Conservation (phyloP, 1,284 basidiomycete genomes). For the Sporisorium exsertum region DNA sequence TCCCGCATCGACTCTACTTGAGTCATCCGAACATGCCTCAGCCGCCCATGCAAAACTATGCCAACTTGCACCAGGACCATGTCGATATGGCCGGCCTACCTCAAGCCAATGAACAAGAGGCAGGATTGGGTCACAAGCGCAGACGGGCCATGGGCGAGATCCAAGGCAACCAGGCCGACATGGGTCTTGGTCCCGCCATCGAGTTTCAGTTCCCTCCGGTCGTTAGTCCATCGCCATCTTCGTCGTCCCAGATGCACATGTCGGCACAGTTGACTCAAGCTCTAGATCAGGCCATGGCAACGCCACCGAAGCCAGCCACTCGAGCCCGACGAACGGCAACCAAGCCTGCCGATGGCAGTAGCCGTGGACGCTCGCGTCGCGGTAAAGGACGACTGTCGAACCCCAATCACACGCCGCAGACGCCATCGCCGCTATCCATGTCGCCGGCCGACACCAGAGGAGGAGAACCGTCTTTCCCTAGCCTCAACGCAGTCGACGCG, state of each 20-base stretch:
- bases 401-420: slow-evolving; percentile 38
- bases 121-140: slow-evolving; percentile 30
- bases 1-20: slow-evolving; percentile 19
- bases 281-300: background rate
- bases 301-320: slow-evolving; percentile 14
- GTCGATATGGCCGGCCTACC: background rate
- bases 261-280: slow-evolving; percentile 5
- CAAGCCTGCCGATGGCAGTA: slow-evolving; percentile 12
- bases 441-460: slow-evolving; percentile 29
- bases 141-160: slow-evolving; percentile 18
- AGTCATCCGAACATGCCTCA: slow-evolving; percentile 5
- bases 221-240: background rate
- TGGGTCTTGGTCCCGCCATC: slow-evolving; percentile 31
- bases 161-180: slow-evolving; percentile 7
- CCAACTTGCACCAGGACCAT: slow-evolving; percentile 3
- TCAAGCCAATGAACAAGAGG: slow-evolving; percentile 9
- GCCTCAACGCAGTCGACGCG: slow-evolving; percentile 9
- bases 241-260: slow-evolving; percentile 15
- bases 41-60: slow-evolving; percentile 11
- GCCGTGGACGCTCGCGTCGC: slow-evolving; percentile 30
- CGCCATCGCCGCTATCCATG: slow-evolving; percentile 36
- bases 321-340: slow-evolving; percentile 13
- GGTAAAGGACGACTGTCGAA: slow-evolving; percentile 31
- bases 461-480: background rate
- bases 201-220: slow-evolving; percentile 21